Base-by-base conservation (phyloP, 352 stramenopile species). In the Pythium plurisporium region DNA sequence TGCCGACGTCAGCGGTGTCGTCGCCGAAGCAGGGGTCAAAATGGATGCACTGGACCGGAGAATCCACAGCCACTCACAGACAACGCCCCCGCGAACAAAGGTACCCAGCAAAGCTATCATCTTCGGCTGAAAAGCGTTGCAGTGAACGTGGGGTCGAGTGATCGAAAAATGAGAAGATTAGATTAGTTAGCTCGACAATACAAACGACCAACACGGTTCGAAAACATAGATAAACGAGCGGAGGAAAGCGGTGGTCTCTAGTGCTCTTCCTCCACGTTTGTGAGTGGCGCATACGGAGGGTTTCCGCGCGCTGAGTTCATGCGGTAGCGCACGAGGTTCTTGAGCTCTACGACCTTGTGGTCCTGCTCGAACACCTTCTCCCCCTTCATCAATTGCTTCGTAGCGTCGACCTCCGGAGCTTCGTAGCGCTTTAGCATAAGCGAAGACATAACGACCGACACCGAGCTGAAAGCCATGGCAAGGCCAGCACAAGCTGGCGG, bases 401-500 rank as follows among this genome's bases (percentile, higher is more conserved):
- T 40, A 9, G 41, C 29, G 15, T 68, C 69, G 8, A 94, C 51
- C 33, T 76, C 51, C 7, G 86, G 86, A 0, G 70, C 22, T 27
- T 70, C 52, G 61, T 95, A 96, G 12, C 70, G 69, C 55, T 94
- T 94, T n/a, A 96, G 59, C 34, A 91, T n/a, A 26, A 96, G 58
- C 51, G 85, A 95, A 22, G 86, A 95, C 14, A 89, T 56, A 3
- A 96, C 82, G 0, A 96, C 87, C 2, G 87, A 94, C 2, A 96
- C 86, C 2, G 86, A 95, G 25, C 85, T 95, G 46, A 95, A 90
- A 2, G 86, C 86, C 87, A 95, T 95, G 7, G 86, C 83, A 26
- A 96, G 72, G 25, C 87, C 87, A 20, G 87, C 86, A 37, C 83
- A 94, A 5, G 82, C 82, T 29, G 87, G 87, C 10, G 87, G 87